Evolutionary conservation across 1,284 basidiomycete species (phyloP).

Genomic region (Heterobasidion occidentale): DNA sequence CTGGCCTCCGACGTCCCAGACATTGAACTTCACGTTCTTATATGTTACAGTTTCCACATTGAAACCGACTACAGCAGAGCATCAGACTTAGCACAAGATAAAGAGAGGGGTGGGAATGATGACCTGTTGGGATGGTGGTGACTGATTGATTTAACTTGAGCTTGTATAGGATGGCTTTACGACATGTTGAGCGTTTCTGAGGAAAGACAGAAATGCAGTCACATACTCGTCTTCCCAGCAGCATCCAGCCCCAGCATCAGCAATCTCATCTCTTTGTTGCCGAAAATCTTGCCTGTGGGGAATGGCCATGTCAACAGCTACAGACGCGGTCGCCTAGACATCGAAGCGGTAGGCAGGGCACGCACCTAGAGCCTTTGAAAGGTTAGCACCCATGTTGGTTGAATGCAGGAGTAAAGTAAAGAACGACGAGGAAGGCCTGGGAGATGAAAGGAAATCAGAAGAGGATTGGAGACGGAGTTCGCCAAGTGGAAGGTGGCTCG

Average conservation of each 20-base stretch:
- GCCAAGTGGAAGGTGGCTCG: slow-evolving; percentile 6
- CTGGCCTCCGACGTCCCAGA: slow-evolving; percentile 99
- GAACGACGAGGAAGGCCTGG: slow-evolving; percentile 32
- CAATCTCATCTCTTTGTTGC: slow-evolving; percentile 98
- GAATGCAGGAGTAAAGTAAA: slow-evolving; percentile 30
- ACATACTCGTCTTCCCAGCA: slow-evolving; percentile 88
- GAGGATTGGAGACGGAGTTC: not conserved
- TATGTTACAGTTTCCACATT: slow-evolving; percentile 99
- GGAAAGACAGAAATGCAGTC: not conserved
- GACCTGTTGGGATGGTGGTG: slow-evolving; percentile 97
- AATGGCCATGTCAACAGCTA: slow-evolving; percentile 5
- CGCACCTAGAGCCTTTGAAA: slow-evolving; percentile 68
- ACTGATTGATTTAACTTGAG: slow-evolving; percentile 99
- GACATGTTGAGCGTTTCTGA: slow-evolving; percentile 4
- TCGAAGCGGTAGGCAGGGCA: slow-evolving; percentile 6
- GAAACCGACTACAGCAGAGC: slow-evolving; percentile 67
- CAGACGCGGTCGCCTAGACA: slow-evolving; percentile 5
- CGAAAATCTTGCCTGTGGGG: slow-evolving; percentile 80
- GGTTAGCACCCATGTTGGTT: slow-evolving; percentile 61
- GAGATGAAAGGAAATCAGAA: slow-evolving; percentile 7
- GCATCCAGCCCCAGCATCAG: slow-evolving; percentile 92
- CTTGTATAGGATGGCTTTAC: slow-evolving; percentile 94
- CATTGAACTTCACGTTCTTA: slow-evolving; percentile 99
- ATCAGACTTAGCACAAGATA: slow-evolving; percentile 8
- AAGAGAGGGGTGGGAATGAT: slow-evolving; percentile 17